Base-by-base conservation (phyloP, 2,329 filamentous ascomycete species). In the Clonostachys solani region DNA sequence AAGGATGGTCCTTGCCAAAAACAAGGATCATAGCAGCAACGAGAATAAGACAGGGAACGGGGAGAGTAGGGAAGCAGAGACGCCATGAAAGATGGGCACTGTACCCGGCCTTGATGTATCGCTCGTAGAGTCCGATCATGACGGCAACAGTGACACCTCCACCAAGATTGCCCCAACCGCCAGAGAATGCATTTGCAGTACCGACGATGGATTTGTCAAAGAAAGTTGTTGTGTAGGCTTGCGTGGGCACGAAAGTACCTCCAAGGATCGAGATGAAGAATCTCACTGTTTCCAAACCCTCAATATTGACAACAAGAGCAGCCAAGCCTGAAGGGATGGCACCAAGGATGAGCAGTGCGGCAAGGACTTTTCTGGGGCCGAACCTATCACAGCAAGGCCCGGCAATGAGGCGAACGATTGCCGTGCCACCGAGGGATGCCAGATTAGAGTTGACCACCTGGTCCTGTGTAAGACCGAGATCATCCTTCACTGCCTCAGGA, bases 161-260 rank as follows among this genome's bases (percentile, higher is more conserved):
- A 40, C 82, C 82, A 54, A 85, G 84, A 57, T 95, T 96, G 45
- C 91, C 92, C 71, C 88, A 86, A 13, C 92, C 92, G 40, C 84
- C 92, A 2, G 90, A 86, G 16, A 96, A 68, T 4, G 89, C 87
- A 61, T 96, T 96, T 51, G 90, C 89, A 6, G 89, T 92, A 43
- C 92, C 92, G 16, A 96, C 87, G 23, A 96, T 78, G 58, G 92
- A 94, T 72, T 92, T 94, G 69, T 96, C 91, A 63, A 90, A 96
- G 74, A 95, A 96, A 0, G 86, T 89, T 0, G 90, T 96, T 10
- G 86, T 89, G 89, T 91, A 96, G 7, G 95, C 92, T 62, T 95
- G 90, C 64, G 90, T 95, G 12, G 88, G 88, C 1, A 92, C 88
- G 57, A 92, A 92, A 2, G 82, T 80, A 3, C 84, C 86, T 38